Percentiles rank a stretch among this genome's conserved stretches.
These are phyloP conservation scores for Ilex asprella DNA, from an alignment of 257 asterid genomes.

Conservation along the genomic window DNA sequence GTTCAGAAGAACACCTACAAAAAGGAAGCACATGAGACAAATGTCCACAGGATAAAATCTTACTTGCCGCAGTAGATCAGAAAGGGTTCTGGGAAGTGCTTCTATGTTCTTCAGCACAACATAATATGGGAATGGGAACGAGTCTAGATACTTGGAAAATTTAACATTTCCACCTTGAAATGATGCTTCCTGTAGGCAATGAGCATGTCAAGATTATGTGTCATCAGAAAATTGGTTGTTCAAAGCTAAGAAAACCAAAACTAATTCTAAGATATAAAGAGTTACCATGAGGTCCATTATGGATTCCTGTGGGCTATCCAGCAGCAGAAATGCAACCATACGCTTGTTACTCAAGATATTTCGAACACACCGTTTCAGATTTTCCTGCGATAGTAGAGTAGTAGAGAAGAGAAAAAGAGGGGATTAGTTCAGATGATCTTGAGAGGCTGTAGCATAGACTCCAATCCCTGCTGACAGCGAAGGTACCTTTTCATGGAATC, in stretches of 20 bases:
- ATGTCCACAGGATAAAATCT: conserved; percentile 8
- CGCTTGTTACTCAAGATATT: conserved; percentile 67
- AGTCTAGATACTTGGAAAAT: conserved; percentile 49
- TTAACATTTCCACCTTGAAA: conserved; percentile 30
- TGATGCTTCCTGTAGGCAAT: conserved; percentile 49
- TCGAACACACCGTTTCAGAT: conserved; percentile 62
- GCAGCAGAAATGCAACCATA: conserved; percentile 79
- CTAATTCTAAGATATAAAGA: background rate
- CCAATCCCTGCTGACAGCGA: background rate
- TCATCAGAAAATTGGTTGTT: background rate
- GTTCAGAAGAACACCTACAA: conserved; percentile 1
- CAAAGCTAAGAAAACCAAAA: background rate
- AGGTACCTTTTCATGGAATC: conserved; percentile 74
- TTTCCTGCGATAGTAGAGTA: conserved; percentile 35
- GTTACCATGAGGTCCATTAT: conserved; percentile 59
- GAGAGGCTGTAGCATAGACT: background rate
- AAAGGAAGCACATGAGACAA: background rate
- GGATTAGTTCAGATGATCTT: background rate
- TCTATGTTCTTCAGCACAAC: conserved; percentile 75
- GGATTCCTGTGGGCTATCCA: conserved; percentile 70
- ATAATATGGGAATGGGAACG: conserved; percentile 88
- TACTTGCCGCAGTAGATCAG: conserved; percentile 90
- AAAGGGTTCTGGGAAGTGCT: conserved; percentile 86
- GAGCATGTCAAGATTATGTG: conserved; percentile 3
- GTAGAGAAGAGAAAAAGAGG: background rate